Conservation (phyloP, 2,329 filamentous ascomycete species). For the Dactylellina leptospora region DNA sequence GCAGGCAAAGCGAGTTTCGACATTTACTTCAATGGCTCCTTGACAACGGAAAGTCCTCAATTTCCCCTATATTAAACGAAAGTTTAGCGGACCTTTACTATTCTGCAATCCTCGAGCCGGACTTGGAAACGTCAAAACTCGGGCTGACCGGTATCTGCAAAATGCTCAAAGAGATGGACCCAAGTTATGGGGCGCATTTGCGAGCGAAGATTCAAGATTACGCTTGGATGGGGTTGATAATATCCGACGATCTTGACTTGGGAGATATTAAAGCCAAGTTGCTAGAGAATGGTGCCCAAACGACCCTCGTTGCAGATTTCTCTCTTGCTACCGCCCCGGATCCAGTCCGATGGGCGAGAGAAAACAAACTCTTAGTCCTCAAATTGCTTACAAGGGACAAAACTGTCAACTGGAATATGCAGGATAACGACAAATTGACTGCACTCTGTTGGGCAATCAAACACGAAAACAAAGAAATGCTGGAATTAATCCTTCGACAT, state of each 20-base stretch:
- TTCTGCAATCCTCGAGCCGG: constrained; percentile 27
- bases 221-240: constrained; percentile 32
- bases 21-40: too few relatives aligned
- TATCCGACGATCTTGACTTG: constrained; percentile 29
- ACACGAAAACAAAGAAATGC: constrained; percentile 33
- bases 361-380: constrained; percentile 15
- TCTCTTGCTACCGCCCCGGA: constrained; percentile 12
- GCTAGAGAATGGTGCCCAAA: constrained; percentile 16
- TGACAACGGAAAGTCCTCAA: neutral
- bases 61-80: too few relatives aligned
- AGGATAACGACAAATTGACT: constrained; percentile 21
- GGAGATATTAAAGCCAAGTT: constrained; percentile 9
- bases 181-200: neutral
- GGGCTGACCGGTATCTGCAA: constrained; percentile 34
- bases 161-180: constrained; percentile 18
- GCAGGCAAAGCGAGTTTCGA: too few relatives aligned
- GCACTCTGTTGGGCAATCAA: constrained; percentile 30
- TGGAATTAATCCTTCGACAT: constrained; percentile 14
- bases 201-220: constrained; percentile 17
- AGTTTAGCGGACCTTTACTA: constrained; percentile 24
- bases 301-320: too few relatives aligned
- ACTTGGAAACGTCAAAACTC: neutral
- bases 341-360: constrained; percentile 26
- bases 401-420: constrained; percentile 9
- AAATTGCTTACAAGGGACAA: constrained; percentile 12